Percentiles rank a stretch among this genome's conserved stretches.
phyloP scores from a whole-genome alignment of 306 rosid genomes.

The Begonia peltatifolia region DNA sequence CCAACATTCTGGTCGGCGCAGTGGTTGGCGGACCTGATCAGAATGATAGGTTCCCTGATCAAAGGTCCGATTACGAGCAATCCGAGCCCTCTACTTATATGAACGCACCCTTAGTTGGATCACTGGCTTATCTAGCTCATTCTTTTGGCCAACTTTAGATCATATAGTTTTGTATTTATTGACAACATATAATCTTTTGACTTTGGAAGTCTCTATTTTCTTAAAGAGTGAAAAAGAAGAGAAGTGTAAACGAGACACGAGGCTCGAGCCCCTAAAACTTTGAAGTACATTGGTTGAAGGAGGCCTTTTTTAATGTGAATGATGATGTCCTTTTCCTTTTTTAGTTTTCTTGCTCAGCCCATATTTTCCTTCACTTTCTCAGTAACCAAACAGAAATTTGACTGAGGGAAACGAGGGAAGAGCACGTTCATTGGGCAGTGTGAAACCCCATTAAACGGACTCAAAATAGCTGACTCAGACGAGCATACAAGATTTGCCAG shows the following conservation, averaged over 20 bases:
- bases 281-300: constrained; percentile 10
- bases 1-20: constrained; percentile 47
- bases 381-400: no score
- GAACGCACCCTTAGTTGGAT: constrained; percentile 53
- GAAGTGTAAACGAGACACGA: constrained; percentile 1
- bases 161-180: no score
- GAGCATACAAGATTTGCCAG: no score
- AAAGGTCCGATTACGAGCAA: constrained; percentile 55
- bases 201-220: not conserved
- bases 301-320: no score
- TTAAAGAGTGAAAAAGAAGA: constrained; percentile 17
- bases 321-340: no score
- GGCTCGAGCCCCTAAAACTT: constrained; percentile 14
- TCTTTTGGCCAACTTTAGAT: constrained; percentile 42
- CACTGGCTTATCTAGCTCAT: constrained; percentile 57
- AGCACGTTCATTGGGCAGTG: no score
- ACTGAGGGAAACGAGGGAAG: no score
- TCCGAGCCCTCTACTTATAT: constrained; percentile 61
- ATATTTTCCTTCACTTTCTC: no score
- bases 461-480: no score
- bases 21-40: constrained; percentile 53
- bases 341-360: no score
- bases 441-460: no score
- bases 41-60: constrained; percentile 46
- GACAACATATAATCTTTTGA: no score